These are phyloP conservation scores for Pascua guehoae DNA, from an alignment of 1,284 basidiomycete genomes.

Conservation along the genomic window DNA sequence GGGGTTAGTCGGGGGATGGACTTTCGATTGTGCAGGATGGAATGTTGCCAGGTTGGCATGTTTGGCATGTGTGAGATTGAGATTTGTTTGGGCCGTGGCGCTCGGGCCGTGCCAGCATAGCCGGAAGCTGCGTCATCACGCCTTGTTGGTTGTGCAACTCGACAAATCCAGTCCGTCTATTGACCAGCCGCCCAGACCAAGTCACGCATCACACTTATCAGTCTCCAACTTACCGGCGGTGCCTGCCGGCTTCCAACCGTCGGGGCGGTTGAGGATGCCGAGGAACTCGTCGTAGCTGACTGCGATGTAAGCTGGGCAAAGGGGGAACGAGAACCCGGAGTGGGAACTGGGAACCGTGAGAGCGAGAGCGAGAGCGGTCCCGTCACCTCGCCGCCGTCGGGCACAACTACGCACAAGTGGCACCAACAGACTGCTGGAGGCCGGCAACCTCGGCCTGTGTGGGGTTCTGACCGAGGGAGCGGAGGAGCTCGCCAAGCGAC, in stretches of 20 bases:
- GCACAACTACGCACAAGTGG: constrained; percentile 35
- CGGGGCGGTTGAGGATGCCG: constrained; percentile 86
- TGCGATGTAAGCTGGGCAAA: constrained; percentile 44
- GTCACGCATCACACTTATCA: background rate
- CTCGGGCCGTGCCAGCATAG: no score
- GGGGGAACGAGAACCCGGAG: no score
- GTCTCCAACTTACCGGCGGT: constrained; percentile 76
- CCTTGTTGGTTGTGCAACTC: no score
- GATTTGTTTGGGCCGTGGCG: no score
- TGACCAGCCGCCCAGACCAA: background rate
- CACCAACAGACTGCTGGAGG: constrained; percentile 62
- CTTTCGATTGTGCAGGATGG: background rate
- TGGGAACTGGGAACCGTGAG: no score
- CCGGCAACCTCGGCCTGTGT: constrained; percentile 93
- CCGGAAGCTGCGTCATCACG: no score
- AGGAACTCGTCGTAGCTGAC: constrained; percentile 89
- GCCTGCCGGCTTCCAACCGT: constrained; percentile 94
- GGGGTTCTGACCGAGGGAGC: constrained; percentile 95
- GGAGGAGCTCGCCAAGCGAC: constrained; percentile 87
- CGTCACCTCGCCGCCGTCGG: no score
- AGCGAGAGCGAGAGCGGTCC: no score
- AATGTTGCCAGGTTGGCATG: no score
- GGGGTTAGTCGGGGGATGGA: background rate
- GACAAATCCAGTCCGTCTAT: no score
- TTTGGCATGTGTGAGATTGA: no score